Percentiles rank a stretch among this genome's conserved stretches.
Conservation (phyloP, 768 basidiomycete species). For the Serpula lacrymans region DNA sequence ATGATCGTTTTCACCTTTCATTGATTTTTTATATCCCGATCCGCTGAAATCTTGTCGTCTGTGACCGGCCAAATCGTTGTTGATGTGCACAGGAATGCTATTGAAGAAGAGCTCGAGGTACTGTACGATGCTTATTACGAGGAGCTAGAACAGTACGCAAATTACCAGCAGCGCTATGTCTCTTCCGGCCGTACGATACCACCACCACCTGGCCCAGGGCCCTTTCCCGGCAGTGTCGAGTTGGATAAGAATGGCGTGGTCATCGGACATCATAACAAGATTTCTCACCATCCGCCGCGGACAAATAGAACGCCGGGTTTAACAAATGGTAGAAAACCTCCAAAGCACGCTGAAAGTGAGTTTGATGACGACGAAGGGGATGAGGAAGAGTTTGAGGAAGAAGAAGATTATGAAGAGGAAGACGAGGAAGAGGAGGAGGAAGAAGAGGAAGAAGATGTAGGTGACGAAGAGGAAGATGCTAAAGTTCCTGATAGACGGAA, state of each 20-base stretch:
- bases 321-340: conserved; percentile 37
- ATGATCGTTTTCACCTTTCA: conserved; percentile 20
- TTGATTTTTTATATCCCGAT: conserved; percentile 15
- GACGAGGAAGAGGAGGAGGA: conserved; percentile 67
- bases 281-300: conserved; percentile 38
- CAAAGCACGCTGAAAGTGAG: conserved; percentile 53
- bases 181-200: conserved; percentile 85
- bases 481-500: conserved; percentile 39
- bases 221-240: conserved; percentile 97
- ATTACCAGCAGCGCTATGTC: conserved; percentile 95
- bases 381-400: conserved; percentile 50
- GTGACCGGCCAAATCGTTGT: conserved; percentile 11
- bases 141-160: conserved; percentile 99
- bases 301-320: conserved; percentile 30
- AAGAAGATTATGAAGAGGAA: conserved; percentile 55
- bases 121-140: conserved; percentile 99
- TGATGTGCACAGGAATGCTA: conserved; percentile 68
- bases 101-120: conserved; percentile 99
- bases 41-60: conserved; percentile 9
- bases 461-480: conserved; percentile 55
- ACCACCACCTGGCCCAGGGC: conserved; percentile 93
- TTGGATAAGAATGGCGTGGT: conserved; percentile 87
- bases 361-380: conserved; percentile 66
- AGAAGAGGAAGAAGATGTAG: conserved; percentile 67
- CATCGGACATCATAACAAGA: conserved; percentile 37